Evolutionary conservation across 768 basidiomycete genomes (phyloP).

Genomic region (Cyathus striatus): DNA sequence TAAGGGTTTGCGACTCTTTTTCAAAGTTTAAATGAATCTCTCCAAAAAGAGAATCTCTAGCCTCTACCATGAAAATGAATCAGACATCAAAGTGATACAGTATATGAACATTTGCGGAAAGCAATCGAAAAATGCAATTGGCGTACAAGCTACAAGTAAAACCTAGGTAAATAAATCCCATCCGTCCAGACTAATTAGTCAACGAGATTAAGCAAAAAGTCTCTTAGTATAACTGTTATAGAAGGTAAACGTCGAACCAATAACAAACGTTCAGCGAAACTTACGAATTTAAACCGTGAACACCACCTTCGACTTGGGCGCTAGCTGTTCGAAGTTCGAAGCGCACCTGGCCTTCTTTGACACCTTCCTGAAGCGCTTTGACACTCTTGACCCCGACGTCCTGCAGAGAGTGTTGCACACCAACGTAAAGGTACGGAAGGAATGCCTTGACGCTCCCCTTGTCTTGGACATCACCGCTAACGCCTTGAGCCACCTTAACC

Average conservation of each 20-base stretch:
- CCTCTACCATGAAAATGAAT: too few species aligned
- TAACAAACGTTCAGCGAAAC: slow-evolving; percentile 25
- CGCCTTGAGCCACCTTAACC: slow-evolving; percentile 96
- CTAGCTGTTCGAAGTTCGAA: slow-evolving; percentile 94
- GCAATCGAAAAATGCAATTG: too few species aligned
- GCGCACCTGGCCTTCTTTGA: slow-evolving; percentile 60
- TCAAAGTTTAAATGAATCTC: too few species aligned
- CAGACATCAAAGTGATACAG: too few species aligned
- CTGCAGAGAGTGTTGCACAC: slow-evolving; percentile 92
- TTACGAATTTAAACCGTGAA: slow-evolving; percentile 93
- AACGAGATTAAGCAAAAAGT: slow-evolving; percentile 25
- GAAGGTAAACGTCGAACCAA: slow-evolving; percentile 1
- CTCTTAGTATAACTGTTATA: slow-evolving; percentile 31
- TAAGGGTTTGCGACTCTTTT: too few species aligned
- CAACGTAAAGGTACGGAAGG: slow-evolving; percentile 77
- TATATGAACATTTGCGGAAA: too few species aligned
- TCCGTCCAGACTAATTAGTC: background rate
- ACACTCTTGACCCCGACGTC: slow-evolving; percentile 82
- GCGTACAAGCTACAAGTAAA: too few species aligned
- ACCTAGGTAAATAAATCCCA: too few species aligned
- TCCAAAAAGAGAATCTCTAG: too few species aligned
- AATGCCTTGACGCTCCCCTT: slow-evolving; percentile 94
- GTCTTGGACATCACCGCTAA: slow-evolving; percentile 95
- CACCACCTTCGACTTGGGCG: slow-evolving; percentile 93
- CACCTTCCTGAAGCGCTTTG: slow-evolving; percentile 59